Percentiles rank a stretch among this genome's conserved stretches.
Conservation (phyloP, 2,329 filamentous ascomycete species). For the Emmonsiellopsis sp. region DNA sequence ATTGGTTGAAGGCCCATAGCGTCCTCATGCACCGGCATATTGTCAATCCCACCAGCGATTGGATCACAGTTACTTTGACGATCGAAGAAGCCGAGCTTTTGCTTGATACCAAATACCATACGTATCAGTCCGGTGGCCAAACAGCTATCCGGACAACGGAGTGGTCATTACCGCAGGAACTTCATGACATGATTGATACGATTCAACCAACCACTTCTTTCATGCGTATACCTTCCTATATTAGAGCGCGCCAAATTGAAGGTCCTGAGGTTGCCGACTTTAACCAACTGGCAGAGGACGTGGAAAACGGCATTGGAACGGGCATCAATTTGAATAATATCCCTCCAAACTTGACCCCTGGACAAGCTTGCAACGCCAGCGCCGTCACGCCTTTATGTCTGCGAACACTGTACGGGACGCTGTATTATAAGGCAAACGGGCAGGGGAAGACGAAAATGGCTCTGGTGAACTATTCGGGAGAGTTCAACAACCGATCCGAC, state of each 20-base stretch:
- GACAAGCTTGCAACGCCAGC: background rate
- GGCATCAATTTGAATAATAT: background rate
- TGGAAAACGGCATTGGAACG: background rate
- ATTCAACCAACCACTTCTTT: background rate
- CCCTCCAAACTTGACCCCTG: background rate
- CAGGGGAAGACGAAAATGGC: background rate
- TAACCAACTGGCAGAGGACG: background rate
- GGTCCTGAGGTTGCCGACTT: background rate
- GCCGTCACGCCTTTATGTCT: background rate
- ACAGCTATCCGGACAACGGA: background rate
- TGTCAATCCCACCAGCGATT: background rate
- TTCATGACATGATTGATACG: background rate
- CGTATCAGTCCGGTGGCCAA: background rate
- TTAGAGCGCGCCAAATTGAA: background rate
- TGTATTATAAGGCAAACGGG: background rate
- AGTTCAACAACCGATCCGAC: constrained; percentile 1
- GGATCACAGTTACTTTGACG: background rate
- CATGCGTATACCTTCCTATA: background rate
- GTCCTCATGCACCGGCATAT: background rate
- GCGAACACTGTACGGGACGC: background rate
- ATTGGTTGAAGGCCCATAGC: background rate
- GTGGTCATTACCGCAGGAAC: background rate
- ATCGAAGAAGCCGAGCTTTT: background rate
- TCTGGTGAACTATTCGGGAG: background rate
- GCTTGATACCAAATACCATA: background rate